Evolutionary conservation across 768 basidiomycete species (phyloP).

Genomic region (Asterophora parasitica): DNA sequence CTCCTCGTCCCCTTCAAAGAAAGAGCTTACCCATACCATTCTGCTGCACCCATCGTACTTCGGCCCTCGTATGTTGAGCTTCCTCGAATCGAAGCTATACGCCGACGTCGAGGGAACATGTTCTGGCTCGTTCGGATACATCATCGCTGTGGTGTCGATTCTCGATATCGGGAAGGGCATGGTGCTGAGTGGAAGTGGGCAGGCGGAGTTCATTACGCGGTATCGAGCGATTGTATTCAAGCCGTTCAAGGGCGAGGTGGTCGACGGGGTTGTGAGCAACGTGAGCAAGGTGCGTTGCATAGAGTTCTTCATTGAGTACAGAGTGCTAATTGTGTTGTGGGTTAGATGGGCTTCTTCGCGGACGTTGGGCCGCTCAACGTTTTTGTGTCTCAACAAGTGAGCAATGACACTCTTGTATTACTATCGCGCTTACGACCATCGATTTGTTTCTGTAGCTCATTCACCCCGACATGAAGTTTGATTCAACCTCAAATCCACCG

Average conservation of each 20-base stretch:
- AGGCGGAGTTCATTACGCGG: slow-evolving; percentile 92
- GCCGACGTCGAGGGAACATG: slow-evolving; percentile 97
- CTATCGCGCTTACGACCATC: background rate
- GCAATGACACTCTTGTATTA: slow-evolving; percentile 18
- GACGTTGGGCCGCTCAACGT: slow-evolving; percentile 93
- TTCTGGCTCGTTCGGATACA: slow-evolving; percentile 91
- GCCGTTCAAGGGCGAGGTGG: slow-evolving; percentile 99
- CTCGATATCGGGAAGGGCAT: slow-evolving; percentile 90
- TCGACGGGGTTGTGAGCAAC: slow-evolving; percentile 92
- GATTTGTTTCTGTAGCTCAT: slow-evolving; percentile 57
- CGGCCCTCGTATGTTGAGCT: slow-evolving; percentile 91
- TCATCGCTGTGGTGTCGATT: slow-evolving; percentile 88
- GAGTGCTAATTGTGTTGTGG: background rate
- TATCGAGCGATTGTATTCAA: slow-evolving; percentile 98
- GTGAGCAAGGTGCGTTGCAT: slow-evolving; percentile 78
- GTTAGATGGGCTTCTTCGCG: slow-evolving; percentile 98
- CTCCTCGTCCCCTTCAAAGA: slow-evolving; percentile 49
- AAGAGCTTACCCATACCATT: slow-evolving; percentile 96
- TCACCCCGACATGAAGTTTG: slow-evolving; percentile 90
- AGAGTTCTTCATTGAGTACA: background rate
- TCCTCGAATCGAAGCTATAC: slow-evolving; percentile 89
- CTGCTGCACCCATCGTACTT: slow-evolving; percentile 98
- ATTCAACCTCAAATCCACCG: slow-evolving; percentile 95
- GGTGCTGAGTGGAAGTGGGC: slow-evolving; percentile 86
- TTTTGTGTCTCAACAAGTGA: slow-evolving; percentile 93